Evolutionary conservation across 768 basidiomycete genomes (phyloP).

Genomic region (Lactarius hengduanensis): DNA sequence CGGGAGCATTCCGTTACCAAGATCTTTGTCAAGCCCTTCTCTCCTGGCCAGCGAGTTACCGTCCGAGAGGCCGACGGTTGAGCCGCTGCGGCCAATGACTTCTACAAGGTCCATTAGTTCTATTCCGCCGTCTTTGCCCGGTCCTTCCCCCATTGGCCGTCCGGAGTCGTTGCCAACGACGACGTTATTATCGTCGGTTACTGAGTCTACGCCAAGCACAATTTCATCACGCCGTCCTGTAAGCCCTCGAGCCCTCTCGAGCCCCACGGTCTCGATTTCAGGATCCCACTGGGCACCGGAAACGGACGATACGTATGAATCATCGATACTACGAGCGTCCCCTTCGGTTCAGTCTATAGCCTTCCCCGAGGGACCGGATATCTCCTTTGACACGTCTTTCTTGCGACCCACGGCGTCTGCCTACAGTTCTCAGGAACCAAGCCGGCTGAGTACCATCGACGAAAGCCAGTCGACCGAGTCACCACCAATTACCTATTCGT

Average conservation of each 20-base stretch:
- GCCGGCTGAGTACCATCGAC: conserved; percentile 28
- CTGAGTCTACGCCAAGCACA: conserved; percentile 26
- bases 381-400: conserved; percentile 72
- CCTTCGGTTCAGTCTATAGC: conserved; percentile 53
- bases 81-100: conserved; percentile 3
- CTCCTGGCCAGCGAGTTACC: not conserved
- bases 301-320: conserved; percentile 71
- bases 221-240: conserved; percentile 22
- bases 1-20: not conserved
- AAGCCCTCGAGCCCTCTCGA: conserved; percentile 34
- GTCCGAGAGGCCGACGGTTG: not conserved
- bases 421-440: conserved; percentile 32
- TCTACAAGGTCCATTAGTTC: conserved; percentile 13
- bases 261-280: conserved; percentile 37
- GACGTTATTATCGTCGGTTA: conserved; percentile 22
- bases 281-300: conserved; percentile 58
- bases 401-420: conserved; percentile 55
- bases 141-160: conserved; percentile 31
- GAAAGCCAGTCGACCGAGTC: conserved; percentile 32
- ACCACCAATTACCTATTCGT: conserved; percentile 37
- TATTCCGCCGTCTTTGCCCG: conserved; percentile 25
- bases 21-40: conserved; percentile 22
- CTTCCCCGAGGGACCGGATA: conserved; percentile 59
- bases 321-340: conserved; percentile 70
- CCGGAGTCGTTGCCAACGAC: conserved; percentile 32